Evolutionary conservation across 108 stramenopile genomes (phyloP), one percentile per base, ranked within the genome.

Genomic region (Cyclotella baltica): DNA sequence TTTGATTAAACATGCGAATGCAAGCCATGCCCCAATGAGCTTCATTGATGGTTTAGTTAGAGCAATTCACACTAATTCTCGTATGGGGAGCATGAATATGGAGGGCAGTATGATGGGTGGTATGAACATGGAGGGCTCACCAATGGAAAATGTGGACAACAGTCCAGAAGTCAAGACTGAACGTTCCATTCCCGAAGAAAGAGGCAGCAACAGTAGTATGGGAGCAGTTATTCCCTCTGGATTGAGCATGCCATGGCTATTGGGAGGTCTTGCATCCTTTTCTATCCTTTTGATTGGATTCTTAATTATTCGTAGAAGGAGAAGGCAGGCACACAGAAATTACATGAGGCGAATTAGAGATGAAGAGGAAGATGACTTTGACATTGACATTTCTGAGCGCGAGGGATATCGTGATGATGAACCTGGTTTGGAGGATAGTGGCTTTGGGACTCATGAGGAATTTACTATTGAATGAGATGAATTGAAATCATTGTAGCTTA

Each of bases 11-110:
- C 72, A 83, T n/a, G 72, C 66, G 0, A 43, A 46, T 35, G 23
- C 66, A 19, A 70, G 62, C 37, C 53, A 77, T 34, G 56, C 71
- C 62, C 71, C 82, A 31, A 53, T 46, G 40, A 62, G 31, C 10
- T 36, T 70, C 13, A 47, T 63, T 18, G 71, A 65, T 46, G 72
- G 58, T 37, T n/a, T 37, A 18, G 55, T 77, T 2, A 77, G 36
- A 20, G 82, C 82, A 43, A 55, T 83, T 4, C 76, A 77, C 27
- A 23, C 77, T 13, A 83, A 83, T 70, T 22, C 82, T 27, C 75
- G 82, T 22, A 48, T 55, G 34, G 67, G 73, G 4, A 20, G 51
- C n/a, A 52, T 52, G 51, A n/a, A 52, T n/a, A 52, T 52, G 51
- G 18, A 20, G 4, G 11, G 19, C 4, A n/a, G n/a, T n/a, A n/a